Base-by-base conservation (phyloP, 805 yeast species). In the Saccharomycopsis amapae region DNA sequence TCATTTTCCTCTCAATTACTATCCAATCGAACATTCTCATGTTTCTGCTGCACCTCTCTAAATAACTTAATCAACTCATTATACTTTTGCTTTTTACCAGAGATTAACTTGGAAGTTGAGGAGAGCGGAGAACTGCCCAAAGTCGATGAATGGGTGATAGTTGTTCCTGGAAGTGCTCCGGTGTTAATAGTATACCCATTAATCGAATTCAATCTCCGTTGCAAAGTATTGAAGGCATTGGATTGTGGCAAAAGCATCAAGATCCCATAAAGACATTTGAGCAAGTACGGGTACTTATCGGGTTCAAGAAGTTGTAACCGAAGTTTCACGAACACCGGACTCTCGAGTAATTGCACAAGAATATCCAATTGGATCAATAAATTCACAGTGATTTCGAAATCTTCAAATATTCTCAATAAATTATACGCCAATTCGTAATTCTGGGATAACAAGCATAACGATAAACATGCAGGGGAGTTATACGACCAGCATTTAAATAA, bases 161-260 rank as follows among this genome's bases (percentile, higher is more conserved):
- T 42, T 26, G 40, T 10, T 10, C 40, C n/a, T 2, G 42, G 30
- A 26, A 26, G 30, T 26, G 30, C 10, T 12, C 37, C 4, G 28
- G 25, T 4, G 35, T 26, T 9, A 40, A 35, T 24, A 6, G 43
- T 38, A 20, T 36, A 48, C n/a, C 51, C 48, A 22, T 44, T 47
- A 10, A 83, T 73, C 31, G 85, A 69, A 41, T 75, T 75, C 42
- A 93, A 68, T 49, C 98, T 71, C 56, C 81, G 85, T 53, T 82
- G 82, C 53, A 93, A 69, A 0, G 85, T 78, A n/a, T 75, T 78
- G 60, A 86, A 93, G 0, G 97, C 95, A 10, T 85, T 75, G 0
- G 96, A 86, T 60, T 93, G 98, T 0, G 98, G 98, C 41, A 93
- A 64, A 4, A 93, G 71, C 98, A 93, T 93, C 49, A 93, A 67